Evolutionary conservation across 352 stramenopile species (phyloP).

Genomic region (Elongisporangium prolatum): DNA sequence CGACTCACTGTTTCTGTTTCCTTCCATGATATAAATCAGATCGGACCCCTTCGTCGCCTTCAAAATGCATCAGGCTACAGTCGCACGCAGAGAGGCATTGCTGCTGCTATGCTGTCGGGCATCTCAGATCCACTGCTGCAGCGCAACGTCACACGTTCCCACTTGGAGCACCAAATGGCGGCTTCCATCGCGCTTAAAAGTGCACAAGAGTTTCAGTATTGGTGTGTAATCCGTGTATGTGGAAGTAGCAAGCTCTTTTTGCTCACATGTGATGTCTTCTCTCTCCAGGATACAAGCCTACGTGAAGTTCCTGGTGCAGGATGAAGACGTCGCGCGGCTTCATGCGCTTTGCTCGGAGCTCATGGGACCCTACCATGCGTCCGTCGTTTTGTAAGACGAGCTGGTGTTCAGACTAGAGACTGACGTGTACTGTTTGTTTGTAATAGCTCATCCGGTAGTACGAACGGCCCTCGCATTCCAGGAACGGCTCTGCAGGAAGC

Average conservation of each 20-base stretch:
- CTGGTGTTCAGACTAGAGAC: background rate
- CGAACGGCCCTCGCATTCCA: background rate
- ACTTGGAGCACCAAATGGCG: constrained; percentile 82
- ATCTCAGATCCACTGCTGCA: constrained; percentile 73
- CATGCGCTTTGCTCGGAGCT: constrained; percentile 77
- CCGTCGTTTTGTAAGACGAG: constrained; percentile 6
- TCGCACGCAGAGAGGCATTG: constrained; percentile 54
- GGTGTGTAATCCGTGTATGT: constrained; percentile 23
- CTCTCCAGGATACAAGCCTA: constrained; percentile 72
- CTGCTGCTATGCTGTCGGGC: constrained; percentile 64
- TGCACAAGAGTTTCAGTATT: constrained; percentile 75
- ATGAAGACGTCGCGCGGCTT: constrained; percentile 72
- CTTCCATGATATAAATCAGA: constrained; percentile 18
- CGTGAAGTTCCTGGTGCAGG: constrained; percentile 69
- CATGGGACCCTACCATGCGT: constrained; percentile 70
- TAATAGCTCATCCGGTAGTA: background rate
- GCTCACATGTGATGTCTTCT: constrained; percentile 3
- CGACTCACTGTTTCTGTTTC: background rate
- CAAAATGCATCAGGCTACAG: constrained; percentile 80
- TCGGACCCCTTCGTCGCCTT: constrained; percentile 68
- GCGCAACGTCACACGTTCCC: constrained; percentile 74
- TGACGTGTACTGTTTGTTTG: background rate
- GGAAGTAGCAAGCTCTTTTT: background rate
- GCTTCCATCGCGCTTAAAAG: constrained; percentile 62
- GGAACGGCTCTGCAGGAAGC: background rate